Evolutionary conservation across 2,329 filamentous ascomycete species (phyloP), one percentile per base, ranked within the genome.

Genomic region (Rachicladosporium sp.): DNA sequence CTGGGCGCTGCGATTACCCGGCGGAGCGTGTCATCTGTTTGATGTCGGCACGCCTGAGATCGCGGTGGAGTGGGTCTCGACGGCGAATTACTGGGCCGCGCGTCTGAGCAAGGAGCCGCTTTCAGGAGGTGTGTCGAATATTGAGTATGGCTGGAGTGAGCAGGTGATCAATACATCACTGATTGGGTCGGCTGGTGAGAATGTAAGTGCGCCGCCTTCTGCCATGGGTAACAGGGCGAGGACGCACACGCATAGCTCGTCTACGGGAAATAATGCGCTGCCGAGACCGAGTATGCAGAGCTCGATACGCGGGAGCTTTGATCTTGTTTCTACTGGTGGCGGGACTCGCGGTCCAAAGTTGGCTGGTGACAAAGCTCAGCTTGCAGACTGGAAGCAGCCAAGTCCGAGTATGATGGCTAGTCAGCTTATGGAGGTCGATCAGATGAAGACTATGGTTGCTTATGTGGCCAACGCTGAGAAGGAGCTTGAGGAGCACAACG

Each of bases 1-100:
- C 1, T 98, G 88, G 82, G 89, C 91, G 2, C 67, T 98, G 37
- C 93, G 84, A 46, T 68, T 98, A 34, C 89, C 91, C 0, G 93
- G 80, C 1, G 91, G 91, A 9, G 89, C 89, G 1, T 88, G 98
- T 1, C 91, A 98, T 58, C 72, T 98, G n/a, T 98, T 98, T 71
- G 88, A 96, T 55, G 91, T 91, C 36, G 91, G 91, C 41, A 98
- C 91, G 1, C 78, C 85, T 0, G 91, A 98, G 52, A 94, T 96
- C 52, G 83, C 88, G 51, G 82, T 82, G 50, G 91, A 98, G 58
- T 98, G 95, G 53, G 88, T 96, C 38, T 80, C 77, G 11, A 93
- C 88, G 1, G 86, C 85, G 52, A 98, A 98, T 63, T 98, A 96
- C 64, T 98, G 91, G 91, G 91, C 86, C 55, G 89, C 91, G 2